These are phyloP conservation scores for Castanea sativa DNA, from an alignment of 306 rosid genomes.

Conservation along the genomic window DNA sequence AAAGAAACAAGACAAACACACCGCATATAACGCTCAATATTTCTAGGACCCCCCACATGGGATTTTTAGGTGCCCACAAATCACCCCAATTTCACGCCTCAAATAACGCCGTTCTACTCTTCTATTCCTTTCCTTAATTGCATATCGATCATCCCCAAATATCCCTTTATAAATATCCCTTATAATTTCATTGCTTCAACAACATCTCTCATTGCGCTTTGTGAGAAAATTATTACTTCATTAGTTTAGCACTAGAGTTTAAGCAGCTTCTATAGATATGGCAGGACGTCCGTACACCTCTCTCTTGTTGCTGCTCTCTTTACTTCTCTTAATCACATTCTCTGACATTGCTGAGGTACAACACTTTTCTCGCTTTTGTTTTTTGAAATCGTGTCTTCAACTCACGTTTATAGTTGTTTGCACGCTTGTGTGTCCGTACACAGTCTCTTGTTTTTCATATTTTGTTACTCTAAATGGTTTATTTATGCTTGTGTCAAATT, in stretches of 20 bases:
- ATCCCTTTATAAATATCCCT: constrained; percentile 43
- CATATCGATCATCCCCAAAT: background rate
- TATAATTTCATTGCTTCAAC: background rate
- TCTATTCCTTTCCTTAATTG: background rate
- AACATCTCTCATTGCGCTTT: background rate
- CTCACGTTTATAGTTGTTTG: no score
- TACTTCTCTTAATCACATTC: constrained; percentile 61
- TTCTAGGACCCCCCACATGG: constrained; percentile 15
- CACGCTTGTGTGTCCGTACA: no score
- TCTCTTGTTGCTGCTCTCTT: constrained; percentile 39
- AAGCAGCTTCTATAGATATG: constrained; percentile 23
- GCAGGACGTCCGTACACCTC: constrained; percentile 39
- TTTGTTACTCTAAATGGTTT: no score
- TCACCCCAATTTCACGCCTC: constrained; percentile 27
- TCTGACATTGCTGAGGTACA: constrained; percentile 58
- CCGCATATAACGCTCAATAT: constrained; percentile 47
- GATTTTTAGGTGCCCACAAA: background rate
- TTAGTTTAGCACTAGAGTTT: background rate
- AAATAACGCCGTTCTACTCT: constrained; percentile 29
- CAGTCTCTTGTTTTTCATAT: no score
- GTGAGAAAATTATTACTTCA: background rate
- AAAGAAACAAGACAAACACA: constrained; percentile 38
- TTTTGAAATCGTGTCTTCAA: no score
- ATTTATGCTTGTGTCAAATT: background rate
- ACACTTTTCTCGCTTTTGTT: background rate